Percentiles rank a stretch among this genome's conserved stretches.
Evolutionary conservation across 169 alveolate species (phyloP).

Genomic region (Eimeria falciformis): DNA sequence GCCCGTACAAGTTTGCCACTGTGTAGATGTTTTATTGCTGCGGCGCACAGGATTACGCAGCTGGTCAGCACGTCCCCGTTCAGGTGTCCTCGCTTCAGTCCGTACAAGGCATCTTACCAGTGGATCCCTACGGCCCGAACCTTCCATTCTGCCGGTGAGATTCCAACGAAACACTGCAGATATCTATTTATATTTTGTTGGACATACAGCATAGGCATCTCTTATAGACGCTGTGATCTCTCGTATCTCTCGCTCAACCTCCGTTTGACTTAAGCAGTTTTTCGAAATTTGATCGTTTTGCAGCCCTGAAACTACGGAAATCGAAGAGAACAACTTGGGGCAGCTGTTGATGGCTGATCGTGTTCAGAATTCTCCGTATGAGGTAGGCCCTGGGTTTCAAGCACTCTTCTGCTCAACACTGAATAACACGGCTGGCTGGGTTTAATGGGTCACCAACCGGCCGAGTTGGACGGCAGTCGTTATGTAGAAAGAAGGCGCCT

Average conservation of each 20-base stretch:
- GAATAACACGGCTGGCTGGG: too few species aligned
- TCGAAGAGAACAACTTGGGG: conserved; percentile 73
- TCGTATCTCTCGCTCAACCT: neutral
- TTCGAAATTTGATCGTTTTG: neutral
- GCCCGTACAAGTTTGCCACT: too few species aligned
- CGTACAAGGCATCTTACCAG: conserved; percentile 74
- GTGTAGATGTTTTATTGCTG: too few species aligned
- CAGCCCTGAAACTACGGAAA: conserved; percentile 65
- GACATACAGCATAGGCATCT: neutral
- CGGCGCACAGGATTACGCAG: conserved; percentile 24
- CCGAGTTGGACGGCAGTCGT: too few species aligned
- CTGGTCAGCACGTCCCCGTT: conserved; percentile 68
- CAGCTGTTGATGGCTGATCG: conserved; percentile 71
- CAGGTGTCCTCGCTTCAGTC: conserved; percentile 74
- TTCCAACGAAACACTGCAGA: too few species aligned
- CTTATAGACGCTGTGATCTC: neutral
- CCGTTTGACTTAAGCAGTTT: neutral
- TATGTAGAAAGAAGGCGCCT: too few species aligned
- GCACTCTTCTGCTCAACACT: neutral
- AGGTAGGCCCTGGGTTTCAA: conserved; percentile 28
- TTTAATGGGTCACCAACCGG: too few species aligned
- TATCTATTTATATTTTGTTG: neutral
- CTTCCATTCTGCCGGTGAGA: conserved; percentile 71
- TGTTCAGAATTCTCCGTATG: conserved; percentile 75
- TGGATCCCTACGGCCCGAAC: conserved; percentile 64